These are phyloP conservation scores for Saitozyma sp. DNA, from an alignment of 768 basidiomycete species.

Conservation along the genomic window DNA sequence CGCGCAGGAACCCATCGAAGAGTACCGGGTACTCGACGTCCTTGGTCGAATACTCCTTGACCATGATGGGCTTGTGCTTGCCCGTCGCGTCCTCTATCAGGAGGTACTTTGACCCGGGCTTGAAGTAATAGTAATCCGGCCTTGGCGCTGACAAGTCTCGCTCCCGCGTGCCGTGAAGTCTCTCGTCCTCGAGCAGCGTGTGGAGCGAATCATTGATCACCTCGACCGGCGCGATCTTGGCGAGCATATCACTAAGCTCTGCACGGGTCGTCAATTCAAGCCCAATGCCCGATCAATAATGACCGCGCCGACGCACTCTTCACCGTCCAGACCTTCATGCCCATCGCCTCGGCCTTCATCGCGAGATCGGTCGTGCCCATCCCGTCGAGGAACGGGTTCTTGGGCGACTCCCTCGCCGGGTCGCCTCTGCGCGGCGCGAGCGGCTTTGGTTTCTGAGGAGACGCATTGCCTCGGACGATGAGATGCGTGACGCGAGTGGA, in stretches of 20 bases:
- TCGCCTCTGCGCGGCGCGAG: slow-evolving; percentile 13
- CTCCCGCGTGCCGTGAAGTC: slow-evolving; percentile 81
- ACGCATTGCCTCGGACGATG: slow-evolving; percentile 44
- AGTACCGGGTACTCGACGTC: slow-evolving; percentile 69
- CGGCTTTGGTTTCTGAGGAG: slow-evolving; percentile 29
- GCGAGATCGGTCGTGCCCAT: slow-evolving; percentile 40
- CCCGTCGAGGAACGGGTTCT: slow-evolving; percentile 36
- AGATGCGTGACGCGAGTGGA: slow-evolving; percentile 83
- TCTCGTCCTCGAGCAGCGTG: slow-evolving; percentile 68
- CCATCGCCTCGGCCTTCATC: slow-evolving; percentile 34
- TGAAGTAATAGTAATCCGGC: slow-evolving; percentile 85
- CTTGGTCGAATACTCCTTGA: slow-evolving; percentile 67
- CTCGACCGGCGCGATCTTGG: slow-evolving; percentile 27
- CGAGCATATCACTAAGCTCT: slow-evolving; percentile 54
- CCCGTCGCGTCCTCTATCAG: slow-evolving; percentile 87
- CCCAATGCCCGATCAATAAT: not conserved
- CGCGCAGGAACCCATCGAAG: slow-evolving; percentile 29
- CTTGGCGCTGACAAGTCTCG: slow-evolving; percentile 87
- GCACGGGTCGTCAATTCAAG: slow-evolving; percentile 12
- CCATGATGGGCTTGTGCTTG: slow-evolving; percentile 78
- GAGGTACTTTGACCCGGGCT: slow-evolving; percentile 71
- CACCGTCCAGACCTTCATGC: slow-evolving; percentile 84
- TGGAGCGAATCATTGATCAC: slow-evolving; percentile 51
- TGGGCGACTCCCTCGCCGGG: slow-evolving; percentile 12
- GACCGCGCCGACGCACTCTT: slow-evolving; percentile 49